Percentiles rank a stretch among this genome's conserved stretches.
phyloP scores from a whole-genome alignment of 2,329 filamentous ascomycete species.

The Microcera coccophila region DNA sequence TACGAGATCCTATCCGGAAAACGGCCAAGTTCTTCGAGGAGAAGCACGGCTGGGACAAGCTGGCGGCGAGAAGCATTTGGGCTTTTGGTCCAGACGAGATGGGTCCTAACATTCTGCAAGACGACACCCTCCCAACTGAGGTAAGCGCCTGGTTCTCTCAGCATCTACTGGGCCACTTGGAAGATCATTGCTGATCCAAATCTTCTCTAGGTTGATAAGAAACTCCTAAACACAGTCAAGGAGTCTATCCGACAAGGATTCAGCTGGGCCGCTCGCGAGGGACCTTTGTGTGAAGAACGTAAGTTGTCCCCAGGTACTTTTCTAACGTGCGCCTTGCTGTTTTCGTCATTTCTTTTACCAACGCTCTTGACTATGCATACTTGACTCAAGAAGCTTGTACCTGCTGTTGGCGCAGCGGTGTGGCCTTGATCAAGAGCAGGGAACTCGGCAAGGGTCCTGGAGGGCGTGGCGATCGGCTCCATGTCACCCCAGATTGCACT shows the following conservation, averaged over 20 bases:
- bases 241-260: conserved; percentile 96
- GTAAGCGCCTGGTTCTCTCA: conserved; percentile 39
- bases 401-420: neutral
- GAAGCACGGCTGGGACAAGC: conserved; percentile 92
- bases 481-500: conserved; percentile 17
- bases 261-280: conserved; percentile 92
- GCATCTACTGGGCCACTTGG: neutral
- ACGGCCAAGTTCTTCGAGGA: conserved; percentile 97
- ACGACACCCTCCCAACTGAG: conserved; percentile 91
- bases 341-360: too few species aligned
- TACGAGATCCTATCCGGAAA: conserved; percentile 87
- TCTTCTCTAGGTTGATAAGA: conserved; percentile 72
- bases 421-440: conserved; percentile 5
- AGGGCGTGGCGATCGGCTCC: conserved; percentile 20
- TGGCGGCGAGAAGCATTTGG: conserved; percentile 95
- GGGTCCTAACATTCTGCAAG: conserved; percentile 92
- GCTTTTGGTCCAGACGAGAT: conserved; percentile 95
- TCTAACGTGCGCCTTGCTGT: too few species aligned
- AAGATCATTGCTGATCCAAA: conserved; percentile 5
- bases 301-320: too few species aligned
- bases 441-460: conserved; percentile 6
- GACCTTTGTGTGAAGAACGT: conserved; percentile 96
- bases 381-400: neutral
- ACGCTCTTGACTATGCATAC: conserved; percentile 2
- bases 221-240: conserved; percentile 77